A percentile compares a stretch with the other conserved stretches of the same genome.
Conservation (phyloP, 306 rosid genomes). For the Cicer judaicum region DNA sequence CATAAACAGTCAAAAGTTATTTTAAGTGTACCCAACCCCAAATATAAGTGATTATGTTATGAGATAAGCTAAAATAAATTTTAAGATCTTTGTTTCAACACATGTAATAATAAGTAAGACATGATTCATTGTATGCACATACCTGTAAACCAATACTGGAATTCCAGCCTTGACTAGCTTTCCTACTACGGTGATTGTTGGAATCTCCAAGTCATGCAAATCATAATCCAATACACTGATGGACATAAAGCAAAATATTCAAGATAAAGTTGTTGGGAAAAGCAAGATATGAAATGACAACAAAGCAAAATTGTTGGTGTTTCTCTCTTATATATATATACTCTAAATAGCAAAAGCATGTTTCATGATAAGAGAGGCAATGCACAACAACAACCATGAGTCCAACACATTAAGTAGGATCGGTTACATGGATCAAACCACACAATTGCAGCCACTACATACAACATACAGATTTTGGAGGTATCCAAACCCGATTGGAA, state of each 20-base stretch:
- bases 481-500: background rate
- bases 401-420: too few relatives aligned
- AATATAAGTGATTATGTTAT: background rate
- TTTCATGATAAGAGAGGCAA: background rate
- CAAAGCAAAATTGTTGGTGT: background rate
- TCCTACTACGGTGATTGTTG: constrained; percentile 76
- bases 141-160: constrained; percentile 90
- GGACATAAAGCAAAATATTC: constrained; percentile 21
- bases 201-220: constrained; percentile 74
- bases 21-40: background rate
- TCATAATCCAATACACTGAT: constrained; percentile 67
- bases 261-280: constrained; percentile 35
- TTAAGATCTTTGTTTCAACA: background rate
- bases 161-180: constrained; percentile 77
- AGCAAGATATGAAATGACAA: constrained; percentile 2
- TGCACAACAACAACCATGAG: too few relatives aligned
- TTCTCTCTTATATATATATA: background rate
- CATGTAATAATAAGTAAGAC: background rate
- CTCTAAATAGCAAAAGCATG: constrained; percentile 9
- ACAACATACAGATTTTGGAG: too few relatives aligned
- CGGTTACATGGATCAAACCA: too few relatives aligned
- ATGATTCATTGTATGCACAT: constrained; percentile 24
- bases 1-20: background rate
- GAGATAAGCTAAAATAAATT: background rate
- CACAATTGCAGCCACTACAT: too few relatives aligned